These are phyloP conservation scores for Xerocomus spinulosus DNA, from an alignment of 768 basidiomycete genomes.

Conservation along the genomic window DNA sequence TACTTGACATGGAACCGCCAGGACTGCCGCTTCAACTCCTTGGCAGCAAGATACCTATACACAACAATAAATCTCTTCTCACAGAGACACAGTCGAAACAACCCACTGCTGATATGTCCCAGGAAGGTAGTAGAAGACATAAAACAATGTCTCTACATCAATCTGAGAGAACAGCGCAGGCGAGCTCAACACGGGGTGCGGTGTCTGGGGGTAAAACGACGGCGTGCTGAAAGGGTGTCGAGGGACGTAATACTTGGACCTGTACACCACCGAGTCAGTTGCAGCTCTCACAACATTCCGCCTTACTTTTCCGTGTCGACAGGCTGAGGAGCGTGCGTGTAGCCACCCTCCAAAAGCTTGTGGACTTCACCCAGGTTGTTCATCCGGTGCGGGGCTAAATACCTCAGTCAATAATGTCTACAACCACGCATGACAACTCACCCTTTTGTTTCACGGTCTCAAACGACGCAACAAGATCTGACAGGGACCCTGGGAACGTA, in stretches of 20 bases:
- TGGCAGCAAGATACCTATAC: constrained; percentile 85
- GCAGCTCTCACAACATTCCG: constrained; percentile 8
- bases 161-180: constrained; percentile 84
- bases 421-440: constrained; percentile 31
- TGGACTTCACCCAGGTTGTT: constrained; percentile 86
- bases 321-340: constrained; percentile 83
- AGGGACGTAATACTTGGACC: constrained; percentile 96
- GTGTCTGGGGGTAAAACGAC: constrained; percentile 88
- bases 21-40: constrained; percentile 93
- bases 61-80: not conserved
- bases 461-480: constrained; percentile 90
- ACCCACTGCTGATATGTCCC: constrained; percentile 94
- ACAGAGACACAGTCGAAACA: not conserved
- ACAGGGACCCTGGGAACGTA: constrained; percentile 79
- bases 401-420: not conserved
- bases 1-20: constrained; percentile 99
- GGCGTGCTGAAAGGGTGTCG: constrained; percentile 90
- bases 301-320: constrained; percentile 94
- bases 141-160: constrained; percentile 96
- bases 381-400: constrained; percentile 70
- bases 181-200: constrained; percentile 74
- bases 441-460: constrained; percentile 97
- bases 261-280: constrained; percentile 31
- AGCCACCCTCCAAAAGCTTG: constrained; percentile 90
- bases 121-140: constrained; percentile 96